phyloP scores from a whole-genome alignment of 2,329 filamentous ascomycete species.

The Pestalotiopsis sp. region DNA sequence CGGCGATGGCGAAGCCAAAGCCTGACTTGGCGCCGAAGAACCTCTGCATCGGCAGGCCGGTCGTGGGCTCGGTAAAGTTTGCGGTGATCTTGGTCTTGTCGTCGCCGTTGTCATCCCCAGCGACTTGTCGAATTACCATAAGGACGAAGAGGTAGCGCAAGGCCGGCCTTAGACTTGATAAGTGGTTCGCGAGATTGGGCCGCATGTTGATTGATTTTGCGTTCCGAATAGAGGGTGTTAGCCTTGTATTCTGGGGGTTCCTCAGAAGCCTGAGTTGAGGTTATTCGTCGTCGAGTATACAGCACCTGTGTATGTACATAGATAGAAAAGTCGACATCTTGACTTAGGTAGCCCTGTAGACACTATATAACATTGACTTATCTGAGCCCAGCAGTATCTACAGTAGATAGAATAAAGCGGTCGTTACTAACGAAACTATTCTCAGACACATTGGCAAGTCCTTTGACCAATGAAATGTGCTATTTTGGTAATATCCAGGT shows the following conservation, averaged over 20 bases:
- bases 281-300: too few relatives aligned
- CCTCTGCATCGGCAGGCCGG: constrained; percentile 37
- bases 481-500: neutral
- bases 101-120: neutral
- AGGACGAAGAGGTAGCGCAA: neutral
- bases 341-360: neutral
- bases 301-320: neutral
- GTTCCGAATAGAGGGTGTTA: neutral
- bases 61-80: constrained; percentile 34
- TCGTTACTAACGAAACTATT: neutral
- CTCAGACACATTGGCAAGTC: neutral
- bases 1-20: constrained; percentile 45
- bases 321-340: neutral
- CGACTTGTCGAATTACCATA: neutral
- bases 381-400: neutral
- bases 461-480: neutral
- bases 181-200: neutral
- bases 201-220: neutral
- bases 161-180: neutral
- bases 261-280: too few relatives aligned
- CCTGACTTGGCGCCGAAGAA: constrained; percentile 41
- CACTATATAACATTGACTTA: neutral
- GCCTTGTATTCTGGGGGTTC: neutral
- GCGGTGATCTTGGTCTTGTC: constrained; percentile 13
- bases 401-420: neutral